Evolutionary conservation across 108 stramenopile genomes (phyloP), one percentile per base, ranked within the genome.

Genomic region (Bacterosira constricta): DNA sequence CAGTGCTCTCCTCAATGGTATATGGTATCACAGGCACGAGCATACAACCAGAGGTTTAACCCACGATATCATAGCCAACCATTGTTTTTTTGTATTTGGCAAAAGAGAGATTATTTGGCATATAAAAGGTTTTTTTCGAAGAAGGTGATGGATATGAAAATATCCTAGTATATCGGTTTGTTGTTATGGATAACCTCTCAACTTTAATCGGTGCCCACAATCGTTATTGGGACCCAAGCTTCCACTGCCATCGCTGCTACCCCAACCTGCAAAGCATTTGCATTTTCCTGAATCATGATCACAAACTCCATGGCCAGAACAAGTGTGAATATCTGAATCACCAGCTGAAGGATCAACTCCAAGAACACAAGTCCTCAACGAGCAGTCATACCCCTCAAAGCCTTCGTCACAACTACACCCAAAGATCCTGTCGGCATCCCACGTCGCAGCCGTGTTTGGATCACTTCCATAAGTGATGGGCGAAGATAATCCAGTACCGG

Each of bases 361-460:
- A 26, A 23, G 13, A 25, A 88, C 88, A 75, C 94, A 95, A 13
- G 74, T 32, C 39, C 76, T 73, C 26, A 65, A 49, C 15, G 53
- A 54, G 71, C 92, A 93, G 50, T 85, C 85, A 47, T 77, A 85
- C 29, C 92, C 88, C 20, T 69, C 83, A 55, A 80, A 93, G 7
- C 90, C 89, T 1, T 84, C 88, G 70, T 92, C 87, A 53, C 90
- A 92, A 39, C 46, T 46, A 73, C 84, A 90, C 18, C 86, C 85
- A 44, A 80, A 85, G n/a, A 90, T 76, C 41, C 83, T 74, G 60
- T 90, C 86, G 2, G 82, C 89, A 66, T 92, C 92, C 90, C 90
- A 93, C 15, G 89, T 88, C 12, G 38, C 51, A 25, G 81, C 54
- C 30, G 72, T 58, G 63, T 93, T 87, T 25, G 85, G 63, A 27